Evolutionary conservation across 2,329 filamentous ascomycete genomes (phyloP).

Genomic region (Phialophora macrospora): DNA sequence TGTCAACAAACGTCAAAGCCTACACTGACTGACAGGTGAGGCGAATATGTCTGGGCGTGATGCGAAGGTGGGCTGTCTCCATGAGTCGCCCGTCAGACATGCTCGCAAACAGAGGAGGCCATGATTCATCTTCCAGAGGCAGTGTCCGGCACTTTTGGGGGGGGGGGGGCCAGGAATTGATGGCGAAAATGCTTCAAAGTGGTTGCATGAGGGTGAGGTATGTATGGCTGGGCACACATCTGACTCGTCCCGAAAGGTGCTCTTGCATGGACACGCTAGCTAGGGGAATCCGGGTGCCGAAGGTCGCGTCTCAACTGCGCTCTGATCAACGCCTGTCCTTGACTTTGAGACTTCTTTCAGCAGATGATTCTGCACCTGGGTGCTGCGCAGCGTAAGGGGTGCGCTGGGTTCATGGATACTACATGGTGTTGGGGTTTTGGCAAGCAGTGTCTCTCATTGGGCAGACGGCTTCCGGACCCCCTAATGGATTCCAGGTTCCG

Average conservation of each 20-base stretch:
- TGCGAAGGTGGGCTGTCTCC: not conserved
- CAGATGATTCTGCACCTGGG: constrained; percentile 16
- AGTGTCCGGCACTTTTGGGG: not conserved
- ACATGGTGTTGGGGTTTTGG: not conserved
- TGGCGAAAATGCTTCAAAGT: not conserved
- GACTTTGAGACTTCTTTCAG: constrained; percentile 12
- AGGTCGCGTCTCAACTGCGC: constrained; percentile 9
- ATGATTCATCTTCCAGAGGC: not conserved
- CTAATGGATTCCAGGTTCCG: not conserved
- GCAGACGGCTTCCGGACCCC: not conserved
- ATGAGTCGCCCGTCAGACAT: not conserved
- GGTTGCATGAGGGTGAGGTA: constrained; percentile 4
- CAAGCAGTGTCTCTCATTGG: not conserved
- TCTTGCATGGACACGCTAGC: constrained; percentile 25
- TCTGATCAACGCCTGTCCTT: constrained; percentile 13
- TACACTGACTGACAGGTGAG: not conserved
- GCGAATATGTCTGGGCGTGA: not conserved
- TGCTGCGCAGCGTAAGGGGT: constrained; percentile 8
- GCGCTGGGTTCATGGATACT: not conserved
- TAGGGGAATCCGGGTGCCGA: not conserved
- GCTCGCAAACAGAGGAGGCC: not conserved
- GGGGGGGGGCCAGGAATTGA: not conserved
- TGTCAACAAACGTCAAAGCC: not conserved
- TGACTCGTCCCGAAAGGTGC: constrained; percentile 21
- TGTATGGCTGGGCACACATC: constrained; percentile 8